These are phyloP conservation scores for Castanopsis chinensis DNA, from an alignment of 306 rosid species.

Conservation along the genomic window DNA sequence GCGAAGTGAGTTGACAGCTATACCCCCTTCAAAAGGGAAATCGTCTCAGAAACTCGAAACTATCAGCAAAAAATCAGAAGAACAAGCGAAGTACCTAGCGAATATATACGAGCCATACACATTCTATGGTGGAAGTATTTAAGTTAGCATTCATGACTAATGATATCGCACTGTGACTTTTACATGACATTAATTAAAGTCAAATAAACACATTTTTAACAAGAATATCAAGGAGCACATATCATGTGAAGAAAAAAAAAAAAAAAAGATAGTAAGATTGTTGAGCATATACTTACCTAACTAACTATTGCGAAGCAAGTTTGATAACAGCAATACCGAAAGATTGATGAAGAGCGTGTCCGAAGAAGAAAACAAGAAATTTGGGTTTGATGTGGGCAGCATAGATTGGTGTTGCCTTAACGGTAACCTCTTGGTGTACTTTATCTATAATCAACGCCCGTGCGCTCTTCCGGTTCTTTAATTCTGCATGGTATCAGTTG, in stretches of 20 bases:
- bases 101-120: slow-evolving; percentile 82
- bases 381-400: slow-evolving; percentile 74
- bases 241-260: too few relatives aligned
- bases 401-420: slow-evolving; percentile 45
- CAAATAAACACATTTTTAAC: neutral
- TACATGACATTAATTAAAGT: neutral
- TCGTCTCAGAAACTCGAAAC: slow-evolving; percentile 61
- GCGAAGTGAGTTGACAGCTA: slow-evolving; percentile 45
- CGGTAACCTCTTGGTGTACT: slow-evolving; percentile 34
- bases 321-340: slow-evolving; percentile 79
- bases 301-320: slow-evolving; percentile 43
- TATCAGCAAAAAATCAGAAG: slow-evolving; percentile 76
- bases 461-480: slow-evolving; percentile 25
- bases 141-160: neutral
- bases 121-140: slow-evolving; percentile 79
- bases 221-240: neutral
- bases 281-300: neutral
- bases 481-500: slow-evolving; percentile 16
- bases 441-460: slow-evolving; percentile 15
- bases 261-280: too few relatives aligned
- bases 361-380: slow-evolving; percentile 73
- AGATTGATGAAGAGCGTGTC: slow-evolving; percentile 71
- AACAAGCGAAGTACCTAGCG: slow-evolving; percentile 89
- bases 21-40: slow-evolving; percentile 49
- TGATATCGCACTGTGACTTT: neutral